A percentile compares a stretch with the other conserved stretches of the same genome.
These are phyloP conservation scores for Phytopythium kandeliae DNA, from an alignment of 352 stramenopile species.

Conservation along the genomic window DNA sequence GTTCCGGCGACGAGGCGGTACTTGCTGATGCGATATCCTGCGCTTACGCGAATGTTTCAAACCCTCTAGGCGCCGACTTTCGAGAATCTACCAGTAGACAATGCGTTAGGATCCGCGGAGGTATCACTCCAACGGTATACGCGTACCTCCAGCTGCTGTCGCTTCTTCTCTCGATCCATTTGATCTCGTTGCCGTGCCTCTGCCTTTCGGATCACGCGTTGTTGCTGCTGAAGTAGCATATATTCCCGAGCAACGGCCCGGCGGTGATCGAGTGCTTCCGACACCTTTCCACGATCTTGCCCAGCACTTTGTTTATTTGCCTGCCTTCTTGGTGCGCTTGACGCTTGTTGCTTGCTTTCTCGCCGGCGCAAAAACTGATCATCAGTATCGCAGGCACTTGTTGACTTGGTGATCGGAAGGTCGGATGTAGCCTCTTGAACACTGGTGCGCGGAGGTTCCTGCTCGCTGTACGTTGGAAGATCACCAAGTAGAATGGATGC, in stretches of 20 bases:
- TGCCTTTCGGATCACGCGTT: slow-evolving; percentile 22
- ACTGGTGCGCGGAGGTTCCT: background rate
- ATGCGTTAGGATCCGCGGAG: no score
- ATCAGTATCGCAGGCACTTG: background rate
- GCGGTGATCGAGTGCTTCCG: slow-evolving; percentile 32
- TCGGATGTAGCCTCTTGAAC: background rate
- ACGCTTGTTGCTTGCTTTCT: background rate
- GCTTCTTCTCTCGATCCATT: slow-evolving; percentile 27
- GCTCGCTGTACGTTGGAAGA: background rate
- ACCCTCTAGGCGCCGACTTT: slow-evolving; percentile 20
- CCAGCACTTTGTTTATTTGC: background rate
- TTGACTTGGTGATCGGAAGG: no score
- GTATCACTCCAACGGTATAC: no score
- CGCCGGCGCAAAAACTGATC: background rate
- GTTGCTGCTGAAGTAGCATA: slow-evolving; percentile 59
- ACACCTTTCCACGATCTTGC: slow-evolving; percentile 1
- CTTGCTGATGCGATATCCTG: slow-evolving; percentile 2
- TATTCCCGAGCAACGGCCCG: slow-evolving; percentile 56
- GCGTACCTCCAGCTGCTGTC: slow-evolving; percentile 47
- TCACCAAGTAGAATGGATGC: slow-evolving; percentile 1
- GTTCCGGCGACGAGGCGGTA: slow-evolving; percentile 2
- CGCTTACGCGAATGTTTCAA: slow-evolving; percentile 10
- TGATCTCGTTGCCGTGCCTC: slow-evolving; percentile 32
- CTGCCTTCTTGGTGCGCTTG: background rate
- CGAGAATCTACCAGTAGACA: slow-evolving; percentile 13